Percentiles rank a stretch among this genome's conserved stretches.
These are phyloP conservation scores for Cetradonia linearis DNA, from an alignment of 495 filamentous ascomycete genomes.

Conservation along the genomic window DNA sequence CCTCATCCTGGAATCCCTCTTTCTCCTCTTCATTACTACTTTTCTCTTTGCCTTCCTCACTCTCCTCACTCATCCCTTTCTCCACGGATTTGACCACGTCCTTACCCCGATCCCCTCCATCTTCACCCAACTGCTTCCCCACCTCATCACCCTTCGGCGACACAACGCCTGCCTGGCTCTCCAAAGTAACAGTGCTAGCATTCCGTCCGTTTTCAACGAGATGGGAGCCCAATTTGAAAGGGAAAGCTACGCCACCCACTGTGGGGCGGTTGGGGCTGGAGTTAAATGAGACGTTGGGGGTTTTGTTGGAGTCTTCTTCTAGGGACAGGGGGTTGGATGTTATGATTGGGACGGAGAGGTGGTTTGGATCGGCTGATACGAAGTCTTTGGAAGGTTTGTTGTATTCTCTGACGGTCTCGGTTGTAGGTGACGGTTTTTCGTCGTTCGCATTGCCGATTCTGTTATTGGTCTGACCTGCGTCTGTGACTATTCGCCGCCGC, in stretches of 20 bases:
- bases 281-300: slow-evolving; percentile 24
- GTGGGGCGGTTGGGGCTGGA: slow-evolving; percentile 34
- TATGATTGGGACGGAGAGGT: slow-evolving; percentile 2
- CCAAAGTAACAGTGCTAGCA: slow-evolving; percentile 23
- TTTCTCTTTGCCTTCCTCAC: neutral
- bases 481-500: slow-evolving; percentile 19
- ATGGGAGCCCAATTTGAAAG: slow-evolving; percentile 21
- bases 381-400: neutral
- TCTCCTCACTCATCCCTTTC: neutral
- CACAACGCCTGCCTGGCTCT: slow-evolving; percentile 16
- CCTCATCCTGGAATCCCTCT: neutral
- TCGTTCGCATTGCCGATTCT: neutral
- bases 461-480: slow-evolving; percentile 10
- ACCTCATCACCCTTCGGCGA: slow-evolving; percentile 17
- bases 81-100: neutral
- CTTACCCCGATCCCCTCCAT: neutral
- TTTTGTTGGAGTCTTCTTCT: neutral
- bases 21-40: neutral
- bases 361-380: neutral
- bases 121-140: slow-evolving; percentile 8
- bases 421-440: slow-evolving; percentile 8
- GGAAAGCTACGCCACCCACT: slow-evolving; percentile 17
- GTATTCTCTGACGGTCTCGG: neutral
- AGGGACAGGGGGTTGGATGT: slow-evolving; percentile 9
- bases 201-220: slow-evolving; percentile 9